Conservation (phyloP, 495 filamentous ascomycete species). For the Peziza echinospora region DNA sequence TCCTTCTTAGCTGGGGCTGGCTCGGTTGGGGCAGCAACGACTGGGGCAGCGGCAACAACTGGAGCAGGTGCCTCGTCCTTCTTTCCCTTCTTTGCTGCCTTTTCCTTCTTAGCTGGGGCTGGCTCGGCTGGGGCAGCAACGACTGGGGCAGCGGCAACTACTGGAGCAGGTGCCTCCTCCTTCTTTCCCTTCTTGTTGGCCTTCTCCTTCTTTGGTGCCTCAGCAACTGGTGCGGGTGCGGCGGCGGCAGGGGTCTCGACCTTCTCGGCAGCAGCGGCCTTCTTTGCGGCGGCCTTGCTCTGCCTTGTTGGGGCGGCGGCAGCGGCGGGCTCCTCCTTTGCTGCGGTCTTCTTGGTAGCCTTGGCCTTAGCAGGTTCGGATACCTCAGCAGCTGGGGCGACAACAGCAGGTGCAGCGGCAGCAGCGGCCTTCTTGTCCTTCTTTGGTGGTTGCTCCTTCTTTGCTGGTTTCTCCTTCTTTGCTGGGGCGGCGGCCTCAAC, state of each 20-base stretch:
- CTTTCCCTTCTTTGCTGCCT: slow-evolving; percentile 4
- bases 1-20: slow-evolving; percentile 18
- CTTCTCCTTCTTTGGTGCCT: slow-evolving; percentile 11
- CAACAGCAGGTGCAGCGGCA: slow-evolving; percentile 4
- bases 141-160: slow-evolving; percentile 2
- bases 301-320: slow-evolving; percentile 3
- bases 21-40: slow-evolving; percentile 7
- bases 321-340: slow-evolving; percentile 6
- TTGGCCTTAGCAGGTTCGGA: no score
- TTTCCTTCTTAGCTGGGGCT: slow-evolving; percentile 18
- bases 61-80: slow-evolving; percentile 10
- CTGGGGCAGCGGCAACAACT: slow-evolving; percentile 3
- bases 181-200: slow-evolving; percentile 17
- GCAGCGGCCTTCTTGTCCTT: slow-evolving; percentile 7
- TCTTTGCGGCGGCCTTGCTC: not conserved
- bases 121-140: slow-evolving; percentile 6
- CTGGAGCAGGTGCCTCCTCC: slow-evolving; percentile 7
- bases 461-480: slow-evolving; percentile 5
- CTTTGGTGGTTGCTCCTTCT: slow-evolving; percentile 3
- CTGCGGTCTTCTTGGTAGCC: no score
- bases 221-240: not conserved
- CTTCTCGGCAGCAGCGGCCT: slow-evolving; percentile 1
- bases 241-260: not conserved
- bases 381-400: no score
- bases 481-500: no score